Conservation (phyloP, 1,284 basidiomycete species). For the Ganoderma meredithae region DNA sequence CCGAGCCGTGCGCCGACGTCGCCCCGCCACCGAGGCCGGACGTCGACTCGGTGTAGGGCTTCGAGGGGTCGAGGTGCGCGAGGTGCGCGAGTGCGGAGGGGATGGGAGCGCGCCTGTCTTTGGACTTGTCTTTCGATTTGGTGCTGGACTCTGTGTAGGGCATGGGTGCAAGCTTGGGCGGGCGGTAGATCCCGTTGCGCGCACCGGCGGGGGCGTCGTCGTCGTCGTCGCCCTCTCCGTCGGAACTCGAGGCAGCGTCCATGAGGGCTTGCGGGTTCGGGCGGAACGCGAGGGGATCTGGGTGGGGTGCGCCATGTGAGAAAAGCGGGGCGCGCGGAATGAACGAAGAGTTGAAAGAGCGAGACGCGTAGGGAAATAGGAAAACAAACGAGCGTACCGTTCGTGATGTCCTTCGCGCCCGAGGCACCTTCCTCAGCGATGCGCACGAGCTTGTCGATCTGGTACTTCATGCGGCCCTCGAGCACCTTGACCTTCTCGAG, state of each 20-base stretch:
- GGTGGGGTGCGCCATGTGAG: conserved; percentile 3
- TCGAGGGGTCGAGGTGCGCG: conserved; percentile 67
- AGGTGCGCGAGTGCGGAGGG: conserved; percentile 80
- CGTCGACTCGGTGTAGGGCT: conserved; percentile 76
- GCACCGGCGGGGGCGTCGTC: conserved; percentile 33
- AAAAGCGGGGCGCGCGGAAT: background rate
- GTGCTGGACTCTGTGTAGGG: conserved; percentile 77
- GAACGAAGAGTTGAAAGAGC: conserved; percentile 4
- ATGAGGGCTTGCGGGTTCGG: conserved; percentile 83
- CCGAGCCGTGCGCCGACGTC: conserved; percentile 63
- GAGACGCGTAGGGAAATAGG: background rate
- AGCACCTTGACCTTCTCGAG: conserved; percentile 85
- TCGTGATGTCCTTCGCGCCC: conserved; percentile 59
- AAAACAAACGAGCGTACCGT: conserved; percentile 59
- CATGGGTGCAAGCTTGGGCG: conserved; percentile 92
- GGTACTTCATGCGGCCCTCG: conserved; percentile 90
- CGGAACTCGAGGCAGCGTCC: conserved; percentile 45
- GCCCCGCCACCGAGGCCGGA: conserved; percentile 72
- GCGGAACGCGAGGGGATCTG: conserved; percentile 90
- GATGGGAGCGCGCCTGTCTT: conserved; percentile 54
- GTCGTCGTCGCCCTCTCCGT: conserved; percentile 46
- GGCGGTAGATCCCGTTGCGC: conserved; percentile 79
- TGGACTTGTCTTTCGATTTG: conserved; percentile 52
- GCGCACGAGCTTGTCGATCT: conserved; percentile 92
- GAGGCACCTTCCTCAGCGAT: conserved; percentile 69